These are phyloP conservation scores for Lactifluus volemus DNA, from an alignment of 768 basidiomycete species.

Conservation along the genomic window DNA sequence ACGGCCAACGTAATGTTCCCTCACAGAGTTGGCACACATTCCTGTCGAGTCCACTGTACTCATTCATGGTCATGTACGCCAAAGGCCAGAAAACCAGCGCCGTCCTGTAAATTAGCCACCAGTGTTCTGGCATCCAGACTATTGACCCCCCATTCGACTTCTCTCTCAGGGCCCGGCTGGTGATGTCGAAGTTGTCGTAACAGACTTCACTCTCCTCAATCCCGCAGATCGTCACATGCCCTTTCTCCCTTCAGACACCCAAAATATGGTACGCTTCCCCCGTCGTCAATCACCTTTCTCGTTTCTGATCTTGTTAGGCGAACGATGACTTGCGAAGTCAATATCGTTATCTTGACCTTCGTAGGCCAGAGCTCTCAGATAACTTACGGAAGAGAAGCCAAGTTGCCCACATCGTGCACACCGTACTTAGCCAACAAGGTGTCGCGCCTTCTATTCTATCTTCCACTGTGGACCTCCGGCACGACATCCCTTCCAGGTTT, in stretches of 20 bases:
- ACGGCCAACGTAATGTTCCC: conserved; percentile 19
- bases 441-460: conserved; percentile 22
- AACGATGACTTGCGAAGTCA: conserved; percentile 81
- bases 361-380: conserved; percentile 58
- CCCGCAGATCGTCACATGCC: conserved; percentile 63
- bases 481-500: conserved; percentile 49
- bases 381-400: conserved; percentile 78
- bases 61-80: conserved; percentile 62
- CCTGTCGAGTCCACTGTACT: conserved; percentile 75
- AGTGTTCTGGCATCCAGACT: not conserved
- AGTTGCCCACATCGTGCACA: conserved; percentile 73
- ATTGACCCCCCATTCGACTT: conserved; percentile 1
- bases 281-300: not conserved
- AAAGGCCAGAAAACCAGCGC: conserved; percentile 52
- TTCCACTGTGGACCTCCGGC: conserved; percentile 14
- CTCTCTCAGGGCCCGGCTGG: conserved; percentile 49
- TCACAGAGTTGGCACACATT: conserved; percentile 45
- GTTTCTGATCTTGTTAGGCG: conserved; percentile 38
- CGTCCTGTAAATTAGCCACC: conserved; percentile 36
- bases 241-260: conserved; percentile 75
- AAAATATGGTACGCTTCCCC: conserved; percentile 55
- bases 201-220: conserved; percentile 67
- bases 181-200: conserved; percentile 72
- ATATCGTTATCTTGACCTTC: conserved; percentile 84
- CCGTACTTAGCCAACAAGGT: conserved; percentile 69